phyloP scores from a whole-genome alignment of 1,139 yeast species.

The Sugiyamaella neomexicana region DNA sequence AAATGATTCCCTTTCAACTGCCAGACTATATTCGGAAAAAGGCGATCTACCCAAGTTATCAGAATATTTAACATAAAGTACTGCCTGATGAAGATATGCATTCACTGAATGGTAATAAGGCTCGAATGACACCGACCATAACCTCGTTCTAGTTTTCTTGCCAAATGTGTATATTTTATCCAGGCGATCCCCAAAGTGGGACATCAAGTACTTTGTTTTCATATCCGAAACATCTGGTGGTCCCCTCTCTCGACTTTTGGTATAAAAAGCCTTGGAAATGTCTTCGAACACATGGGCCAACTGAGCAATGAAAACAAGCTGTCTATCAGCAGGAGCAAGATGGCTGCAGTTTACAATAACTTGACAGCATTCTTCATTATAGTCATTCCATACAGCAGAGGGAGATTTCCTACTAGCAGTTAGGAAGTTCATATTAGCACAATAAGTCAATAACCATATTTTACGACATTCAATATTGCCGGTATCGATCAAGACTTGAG shows the following conservation, averaged over 20 bases:
- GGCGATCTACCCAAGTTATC: constrained; percentile 40
- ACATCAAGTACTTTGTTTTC: constrained; percentile 29
- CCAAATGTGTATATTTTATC: constrained; percentile 18
- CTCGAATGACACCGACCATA: constrained; percentile 12
- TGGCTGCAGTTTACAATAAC: constrained; percentile 45
- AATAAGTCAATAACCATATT: constrained; percentile 38
- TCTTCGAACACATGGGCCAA: constrained; percentile 62
- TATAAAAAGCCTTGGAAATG: constrained; percentile 42
- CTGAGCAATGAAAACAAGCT: constrained; percentile 60
- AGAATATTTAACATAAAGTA: constrained; percentile 40
- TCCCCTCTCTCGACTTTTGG: constrained; percentile 26
- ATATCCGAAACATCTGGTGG: constrained; percentile 37
- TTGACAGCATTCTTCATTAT: constrained; percentile 62
- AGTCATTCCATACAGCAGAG: constrained; percentile 47
- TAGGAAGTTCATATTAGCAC: constrained; percentile 37
- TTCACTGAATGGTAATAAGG: constrained; percentile 57
- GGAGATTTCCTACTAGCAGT: constrained; percentile 37
- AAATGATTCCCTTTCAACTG: constrained; percentile 30
- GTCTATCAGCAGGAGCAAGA: constrained; percentile 26
- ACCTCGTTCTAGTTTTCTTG: background rate
- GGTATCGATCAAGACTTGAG: constrained; percentile 42
- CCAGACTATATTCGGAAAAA: constrained; percentile 40
- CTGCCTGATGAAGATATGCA: constrained; percentile 70
- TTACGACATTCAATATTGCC: constrained; percentile 38
- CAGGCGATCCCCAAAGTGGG: constrained; percentile 32